Evolutionary conservation across 352 stramenopile genomes (phyloP), one percentile per base, ranked within the genome.

Genomic region (Globisporangium acanthophoron): DNA sequence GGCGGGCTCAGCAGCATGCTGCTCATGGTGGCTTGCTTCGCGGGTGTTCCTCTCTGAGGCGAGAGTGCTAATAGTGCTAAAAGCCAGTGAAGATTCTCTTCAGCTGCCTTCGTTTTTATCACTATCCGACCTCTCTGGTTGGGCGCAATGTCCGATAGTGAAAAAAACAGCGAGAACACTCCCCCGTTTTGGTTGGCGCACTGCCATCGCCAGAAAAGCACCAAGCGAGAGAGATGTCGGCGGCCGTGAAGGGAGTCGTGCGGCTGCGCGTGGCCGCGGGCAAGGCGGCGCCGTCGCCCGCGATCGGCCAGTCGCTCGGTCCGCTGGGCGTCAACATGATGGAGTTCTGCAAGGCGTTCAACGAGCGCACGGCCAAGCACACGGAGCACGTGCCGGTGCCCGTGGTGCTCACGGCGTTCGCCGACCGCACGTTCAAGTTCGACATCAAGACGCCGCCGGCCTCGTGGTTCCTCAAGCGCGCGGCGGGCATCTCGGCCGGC

Each of bases 261-360:
- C 82, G 87, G 64, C 82, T 96, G n/a, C 84, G 84, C 60, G 86
- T 96, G 58, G 47, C 79, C 45, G 87, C 87, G 9, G 83, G 85
- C 66, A 93, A 95, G 70, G 87, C 87, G 49, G 87, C 76, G 69
- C 87, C 87, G 51, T 94, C 84, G 58, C 85, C 87, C 6, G 85
- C 85, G 48, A 96, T 96, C 70, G 87, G 87, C 61, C 83, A 97
- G 73, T 87, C 88, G 47, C 76, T 99, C 13, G 97, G 97, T 78
- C 97, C 97, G 43, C 79, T 99, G 5, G 97, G 97, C 62, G 94
- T 99, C 44, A 99, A 99, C 82, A 99, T 99, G 97, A 98, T 98
- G 76, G 94, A 99, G 75, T 99, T 99, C 76, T 99, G 96, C 87
- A 98, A 98, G 80, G 88, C 96, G 56, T 99, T 99, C 73, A 99